Conservation (phyloP, 768 basidiomycete species). For the Cystofilobasidium macerans region DNA sequence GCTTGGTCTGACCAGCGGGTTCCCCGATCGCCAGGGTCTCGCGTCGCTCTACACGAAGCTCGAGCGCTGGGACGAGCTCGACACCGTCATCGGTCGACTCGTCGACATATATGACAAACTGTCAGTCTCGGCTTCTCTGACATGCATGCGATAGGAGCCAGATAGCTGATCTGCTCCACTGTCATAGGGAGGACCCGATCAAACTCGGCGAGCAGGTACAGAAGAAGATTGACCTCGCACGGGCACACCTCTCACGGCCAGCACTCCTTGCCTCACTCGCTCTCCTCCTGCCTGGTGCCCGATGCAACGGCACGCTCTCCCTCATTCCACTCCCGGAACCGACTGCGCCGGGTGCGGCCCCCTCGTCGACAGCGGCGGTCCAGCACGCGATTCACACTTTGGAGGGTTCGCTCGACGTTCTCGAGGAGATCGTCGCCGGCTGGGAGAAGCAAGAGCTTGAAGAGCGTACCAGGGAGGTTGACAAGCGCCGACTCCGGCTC, state of each 20-base stretch:
- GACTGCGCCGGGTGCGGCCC: slow-evolving; percentile 48
- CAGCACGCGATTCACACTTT: slow-evolving; percentile 48
- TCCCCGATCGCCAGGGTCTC: slow-evolving; percentile 28
- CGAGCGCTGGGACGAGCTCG: slow-evolving; percentile 29
- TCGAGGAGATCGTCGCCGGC: slow-evolving; percentile 61
- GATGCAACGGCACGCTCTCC: slow-evolving; percentile 52
- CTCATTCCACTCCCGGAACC: slow-evolving; percentile 57
- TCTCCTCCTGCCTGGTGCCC: slow-evolving; percentile 63
- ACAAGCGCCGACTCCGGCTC: slow-evolving; percentile 65
- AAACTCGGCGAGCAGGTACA: slow-evolving; percentile 76
- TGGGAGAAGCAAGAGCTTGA: slow-evolving; percentile 55
- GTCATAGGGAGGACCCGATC: slow-evolving; percentile 54
- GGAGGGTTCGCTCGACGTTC: slow-evolving; percentile 56
- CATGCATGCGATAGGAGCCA: too few species aligned
- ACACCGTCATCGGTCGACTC: slow-evolving; percentile 44
- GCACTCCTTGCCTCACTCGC: slow-evolving; percentile 59
- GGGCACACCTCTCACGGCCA: slow-evolving; percentile 30
- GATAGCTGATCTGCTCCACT: neutral
- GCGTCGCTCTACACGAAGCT: slow-evolving; percentile 34
- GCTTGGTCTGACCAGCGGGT: neutral
- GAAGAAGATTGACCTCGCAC: slow-evolving; percentile 56
- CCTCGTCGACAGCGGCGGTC: slow-evolving; percentile 44
- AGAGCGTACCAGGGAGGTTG: slow-evolving; percentile 54
- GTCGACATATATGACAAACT: slow-evolving; percentile 49
- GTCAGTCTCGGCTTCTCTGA: slow-evolving; percentile 44